phyloP scores from a whole-genome alignment of 2,329 filamentous ascomycete species.

The Paecilomyces formosus region DNA sequence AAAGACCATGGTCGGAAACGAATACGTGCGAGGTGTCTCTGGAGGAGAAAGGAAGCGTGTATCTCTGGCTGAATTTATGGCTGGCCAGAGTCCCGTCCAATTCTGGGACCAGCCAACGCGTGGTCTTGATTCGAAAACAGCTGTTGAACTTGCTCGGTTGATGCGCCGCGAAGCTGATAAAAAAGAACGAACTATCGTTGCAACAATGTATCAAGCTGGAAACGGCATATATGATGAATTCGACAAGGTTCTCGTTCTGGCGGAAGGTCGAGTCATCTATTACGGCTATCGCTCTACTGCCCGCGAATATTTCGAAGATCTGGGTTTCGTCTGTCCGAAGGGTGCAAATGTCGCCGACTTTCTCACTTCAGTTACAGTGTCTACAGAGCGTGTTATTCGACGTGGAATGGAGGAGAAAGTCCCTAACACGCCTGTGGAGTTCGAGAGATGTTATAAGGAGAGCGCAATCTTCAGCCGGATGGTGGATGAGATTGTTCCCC shows the following conservation, averaged over 20 bases:
- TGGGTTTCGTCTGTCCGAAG: constrained; percentile 56
- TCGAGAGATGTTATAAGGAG: constrained; percentile 44
- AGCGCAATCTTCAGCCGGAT: constrained; percentile 46
- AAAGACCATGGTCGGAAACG: constrained; percentile 60
- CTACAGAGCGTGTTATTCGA: constrained; percentile 38
- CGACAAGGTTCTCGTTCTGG: constrained; percentile 61
- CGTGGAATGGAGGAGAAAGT: constrained; percentile 22
- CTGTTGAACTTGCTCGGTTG: constrained; percentile 51
- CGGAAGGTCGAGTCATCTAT: constrained; percentile 57
- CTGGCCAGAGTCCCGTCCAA: constrained; percentile 48
- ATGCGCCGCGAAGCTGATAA: constrained; percentile 55
- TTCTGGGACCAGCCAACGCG: constrained; percentile 62
- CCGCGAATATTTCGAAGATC: constrained; percentile 53
- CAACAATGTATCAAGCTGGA: constrained; percentile 61
- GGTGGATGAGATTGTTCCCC: constrained; percentile 36
- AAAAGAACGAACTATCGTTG: constrained; percentile 50
- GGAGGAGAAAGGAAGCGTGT: constrained; percentile 64
- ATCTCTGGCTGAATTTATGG: constrained; percentile 53
- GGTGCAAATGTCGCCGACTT: constrained; percentile 60
- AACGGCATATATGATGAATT: constrained; percentile 62
- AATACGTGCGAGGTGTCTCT: constrained; percentile 58
- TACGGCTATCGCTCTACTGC: constrained; percentile 54
- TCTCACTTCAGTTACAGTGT: constrained; percentile 56
- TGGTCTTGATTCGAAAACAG: constrained; percentile 58
- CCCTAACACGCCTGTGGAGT: constrained; percentile 28